phyloP scores from a whole-genome alignment of 345 rosid species.

The Salix dunnii region DNA sequence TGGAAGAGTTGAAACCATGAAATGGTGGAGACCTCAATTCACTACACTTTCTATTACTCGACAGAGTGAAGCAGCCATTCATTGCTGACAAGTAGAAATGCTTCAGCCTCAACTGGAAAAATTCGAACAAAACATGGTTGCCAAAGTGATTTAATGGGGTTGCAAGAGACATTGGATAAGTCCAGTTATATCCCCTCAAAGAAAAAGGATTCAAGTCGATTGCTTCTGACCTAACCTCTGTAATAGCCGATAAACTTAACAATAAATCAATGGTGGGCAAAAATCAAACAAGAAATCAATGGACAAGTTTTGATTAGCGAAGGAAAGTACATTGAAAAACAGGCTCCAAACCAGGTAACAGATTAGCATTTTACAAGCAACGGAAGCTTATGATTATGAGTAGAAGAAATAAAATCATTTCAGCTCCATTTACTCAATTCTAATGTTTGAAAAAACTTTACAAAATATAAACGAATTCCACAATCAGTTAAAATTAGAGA shows the following conservation, averaged over 20 bases:
- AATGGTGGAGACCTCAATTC: neutral
- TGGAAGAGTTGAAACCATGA: neutral
- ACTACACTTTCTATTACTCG: neutral
- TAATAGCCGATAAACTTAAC: neutral
- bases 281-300: neutral
- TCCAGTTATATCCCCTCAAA: neutral
- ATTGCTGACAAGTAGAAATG: neutral
- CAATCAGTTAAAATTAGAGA: too few relatives aligned
- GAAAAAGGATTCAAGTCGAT: neutral
- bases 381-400: too few relatives aligned
- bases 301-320: constrained; percentile 1
- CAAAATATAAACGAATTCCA: too few relatives aligned
- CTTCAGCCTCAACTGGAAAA: neutral
- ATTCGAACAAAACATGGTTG: neutral
- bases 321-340: neutral
- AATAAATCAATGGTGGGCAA: neutral
- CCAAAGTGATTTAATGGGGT: neutral
- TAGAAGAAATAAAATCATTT: too few relatives aligned
- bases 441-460: too few relatives aligned
- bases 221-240: neutral
- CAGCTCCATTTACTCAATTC: too few relatives aligned
- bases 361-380: too few relatives aligned
- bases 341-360: too few relatives aligned
- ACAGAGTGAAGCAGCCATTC: neutral
- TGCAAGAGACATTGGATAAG: neutral